A percentile compares a stretch with the other conserved stretches of the same genome.
Evolutionary conservation across 2,329 filamentous ascomycete genomes (phyloP).

Genomic region (Tolypocladium sp.): DNA sequence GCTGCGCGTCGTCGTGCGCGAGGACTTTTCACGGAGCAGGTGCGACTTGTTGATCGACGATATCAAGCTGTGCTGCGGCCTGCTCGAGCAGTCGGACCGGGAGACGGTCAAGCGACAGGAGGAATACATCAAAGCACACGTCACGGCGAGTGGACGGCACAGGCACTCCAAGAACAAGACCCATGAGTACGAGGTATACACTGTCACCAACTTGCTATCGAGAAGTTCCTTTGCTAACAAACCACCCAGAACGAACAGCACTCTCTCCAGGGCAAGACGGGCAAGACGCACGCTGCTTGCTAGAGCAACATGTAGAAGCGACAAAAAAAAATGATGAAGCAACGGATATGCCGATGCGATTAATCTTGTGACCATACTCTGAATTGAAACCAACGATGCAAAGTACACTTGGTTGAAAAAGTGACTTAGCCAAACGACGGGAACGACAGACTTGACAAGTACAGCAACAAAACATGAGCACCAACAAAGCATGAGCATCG

Average conservation of each 20-base stretch:
- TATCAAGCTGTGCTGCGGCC: slow-evolving; percentile 65
- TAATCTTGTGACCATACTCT: no score
- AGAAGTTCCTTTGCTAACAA: not conserved
- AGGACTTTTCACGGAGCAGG: slow-evolving; percentile 77
- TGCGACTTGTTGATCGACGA: slow-evolving; percentile 73
- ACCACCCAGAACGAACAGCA: slow-evolving; percentile 60
- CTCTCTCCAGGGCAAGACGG: slow-evolving; percentile 79
- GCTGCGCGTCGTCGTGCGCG: slow-evolving; percentile 83
- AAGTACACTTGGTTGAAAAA: not conserved
- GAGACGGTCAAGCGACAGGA: slow-evolving; percentile 61
- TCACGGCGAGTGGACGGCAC: slow-evolving; percentile 41
- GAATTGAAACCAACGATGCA: not conserved
- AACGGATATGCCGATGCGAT: not conserved
- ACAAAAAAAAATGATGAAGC: slow-evolving; percentile 1
- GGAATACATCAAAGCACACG: slow-evolving; percentile 52
- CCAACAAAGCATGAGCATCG: not conserved
- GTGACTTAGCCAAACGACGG: not conserved
- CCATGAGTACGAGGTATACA: slow-evolving; percentile 38
- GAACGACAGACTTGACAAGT: not conserved
- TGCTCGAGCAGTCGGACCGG: slow-evolving; percentile 66
- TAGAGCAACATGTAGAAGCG: slow-evolving; percentile 28
- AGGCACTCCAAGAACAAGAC: slow-evolving; percentile 35
- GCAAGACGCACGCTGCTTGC: slow-evolving; percentile 84
- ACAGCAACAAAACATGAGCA: not conserved
- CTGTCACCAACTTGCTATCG: no score